A percentile compares a stretch with the other conserved stretches of the same genome.
Conservation (phyloP, 2,329 filamentous ascomycete genomes). For the Fusarium chuoi region DNA sequence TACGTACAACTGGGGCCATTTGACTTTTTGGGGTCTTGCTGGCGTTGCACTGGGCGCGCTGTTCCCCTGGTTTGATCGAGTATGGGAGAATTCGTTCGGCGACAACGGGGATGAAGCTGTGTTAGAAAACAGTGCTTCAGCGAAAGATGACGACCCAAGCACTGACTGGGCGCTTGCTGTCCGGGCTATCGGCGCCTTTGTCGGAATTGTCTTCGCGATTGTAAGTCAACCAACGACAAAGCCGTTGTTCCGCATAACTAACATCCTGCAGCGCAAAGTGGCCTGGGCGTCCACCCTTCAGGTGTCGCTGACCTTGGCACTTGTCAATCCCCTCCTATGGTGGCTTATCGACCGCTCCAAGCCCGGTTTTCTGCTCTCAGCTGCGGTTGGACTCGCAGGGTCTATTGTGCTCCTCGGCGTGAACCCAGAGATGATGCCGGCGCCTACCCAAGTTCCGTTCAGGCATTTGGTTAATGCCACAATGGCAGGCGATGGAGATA, state of each 20-base stretch:
- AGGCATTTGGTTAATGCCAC: constrained; percentile 33
- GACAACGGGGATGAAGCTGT: constrained; percentile 47
- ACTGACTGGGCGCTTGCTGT: constrained; percentile 78
- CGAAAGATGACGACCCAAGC: constrained; percentile 52
- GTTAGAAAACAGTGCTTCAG: constrained; percentile 42
- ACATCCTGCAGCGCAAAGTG: constrained; percentile 75
- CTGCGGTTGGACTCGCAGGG: constrained; percentile 77
- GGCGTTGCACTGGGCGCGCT: constrained; percentile 82
- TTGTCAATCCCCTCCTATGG: constrained; percentile 95
- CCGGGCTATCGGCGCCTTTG: constrained; percentile 68
- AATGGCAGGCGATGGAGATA: constrained; percentile 10
- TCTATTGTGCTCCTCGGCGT: constrained; percentile 79
- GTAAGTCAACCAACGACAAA: constrained; percentile 62
- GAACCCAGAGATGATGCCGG: constrained; percentile 81
- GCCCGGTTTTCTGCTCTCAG: constrained; percentile 83
- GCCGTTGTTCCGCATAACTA: constrained; percentile 1
- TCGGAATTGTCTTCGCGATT: constrained; percentile 75
- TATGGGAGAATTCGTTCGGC: constrained; percentile 71
- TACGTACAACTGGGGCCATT: constrained; percentile 70
- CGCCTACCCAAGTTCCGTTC: constrained; percentile 60
- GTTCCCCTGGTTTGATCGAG: constrained; percentile 83
- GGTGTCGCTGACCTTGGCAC: constrained; percentile 85
- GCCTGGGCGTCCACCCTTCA: constrained; percentile 97
- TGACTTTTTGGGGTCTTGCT: constrained; percentile 82
- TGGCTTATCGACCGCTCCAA: constrained; percentile 93